Evolutionary conservation across 2,329 filamentous ascomycete species (phyloP).

Genomic region (Ustulina deusta): DNA sequence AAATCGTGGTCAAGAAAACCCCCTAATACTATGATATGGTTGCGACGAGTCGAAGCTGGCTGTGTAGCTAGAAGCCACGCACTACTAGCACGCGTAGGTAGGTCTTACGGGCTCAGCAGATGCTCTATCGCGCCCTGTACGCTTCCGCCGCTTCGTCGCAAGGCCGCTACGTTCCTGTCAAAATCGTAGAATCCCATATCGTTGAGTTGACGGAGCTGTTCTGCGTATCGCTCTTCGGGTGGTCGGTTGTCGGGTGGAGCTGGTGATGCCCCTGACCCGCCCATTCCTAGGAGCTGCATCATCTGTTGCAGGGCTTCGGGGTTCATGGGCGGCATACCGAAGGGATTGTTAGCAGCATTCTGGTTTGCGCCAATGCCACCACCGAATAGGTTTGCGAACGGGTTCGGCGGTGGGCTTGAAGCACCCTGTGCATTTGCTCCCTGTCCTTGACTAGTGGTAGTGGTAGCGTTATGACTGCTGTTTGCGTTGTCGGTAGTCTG

Average conservation of each 20-base stretch:
- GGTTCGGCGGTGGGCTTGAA: constrained; percentile 65
- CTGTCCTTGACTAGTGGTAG: constrained; percentile 47
- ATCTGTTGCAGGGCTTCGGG: constrained; percentile 68
- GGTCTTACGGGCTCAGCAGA: constrained; percentile 61
- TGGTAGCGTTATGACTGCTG: constrained; percentile 48
- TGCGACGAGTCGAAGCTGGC: constrained; percentile 2
- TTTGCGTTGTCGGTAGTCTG: constrained; percentile 20
- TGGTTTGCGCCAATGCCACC: constrained; percentile 49
- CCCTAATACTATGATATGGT: constrained; percentile 1
- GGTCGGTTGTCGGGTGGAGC: constrained; percentile 83
- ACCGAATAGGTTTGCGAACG: constrained; percentile 75
- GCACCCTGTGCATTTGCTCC: constrained; percentile 44
- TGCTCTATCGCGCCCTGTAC: constrained; percentile 92
- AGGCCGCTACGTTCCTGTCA: constrained; percentile 87
- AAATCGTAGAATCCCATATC: constrained; percentile 99
- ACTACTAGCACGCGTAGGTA: not conserved
- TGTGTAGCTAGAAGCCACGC: not conserved
- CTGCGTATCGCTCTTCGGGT: constrained; percentile 92
- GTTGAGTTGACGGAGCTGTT: constrained; percentile 89
- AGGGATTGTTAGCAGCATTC: constrained; percentile 52
- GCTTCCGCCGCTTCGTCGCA: constrained; percentile 89
- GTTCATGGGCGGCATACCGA: constrained; percentile 60
- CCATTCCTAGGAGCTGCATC: constrained; percentile 62
- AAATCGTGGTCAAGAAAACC: not conserved
- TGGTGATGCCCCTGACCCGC: constrained; percentile 55